phyloP scores from a whole-genome alignment of 2,329 filamentous ascomycete species.

The Cordyceps fumosorosea region DNA sequence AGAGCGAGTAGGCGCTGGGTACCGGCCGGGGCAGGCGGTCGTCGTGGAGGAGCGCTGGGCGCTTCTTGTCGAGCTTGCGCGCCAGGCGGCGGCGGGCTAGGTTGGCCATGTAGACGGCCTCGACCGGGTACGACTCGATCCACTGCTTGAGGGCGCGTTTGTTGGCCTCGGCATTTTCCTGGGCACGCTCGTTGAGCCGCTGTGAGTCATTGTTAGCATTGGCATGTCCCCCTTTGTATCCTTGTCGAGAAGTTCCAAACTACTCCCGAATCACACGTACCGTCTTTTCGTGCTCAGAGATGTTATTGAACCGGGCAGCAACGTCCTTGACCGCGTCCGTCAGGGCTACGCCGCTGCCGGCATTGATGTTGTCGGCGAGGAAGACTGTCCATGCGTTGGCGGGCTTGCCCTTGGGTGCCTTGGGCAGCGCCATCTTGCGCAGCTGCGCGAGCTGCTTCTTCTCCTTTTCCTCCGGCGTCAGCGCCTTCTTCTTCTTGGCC shows the following conservation, averaged over 20 bases:
- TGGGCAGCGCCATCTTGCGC: slow-evolving; percentile 35
- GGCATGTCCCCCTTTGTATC: neutral
- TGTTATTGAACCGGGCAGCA: slow-evolving; percentile 29
- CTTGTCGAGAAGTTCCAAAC: neutral
- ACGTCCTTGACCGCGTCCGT: slow-evolving; percentile 22
- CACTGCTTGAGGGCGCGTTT: slow-evolving; percentile 36
- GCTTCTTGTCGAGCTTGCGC: slow-evolving; percentile 26
- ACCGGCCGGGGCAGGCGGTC: slow-evolving; percentile 40
- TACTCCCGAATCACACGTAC: slow-evolving; percentile 28
- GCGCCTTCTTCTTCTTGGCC: slow-evolving; percentile 26
- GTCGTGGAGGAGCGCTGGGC: slow-evolving; percentile 33
- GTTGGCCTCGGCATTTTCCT: slow-evolving; percentile 37
- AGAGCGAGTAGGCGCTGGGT: slow-evolving; percentile 28
- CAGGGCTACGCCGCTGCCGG: slow-evolving; percentile 11
- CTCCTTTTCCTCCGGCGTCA: slow-evolving; percentile 33
- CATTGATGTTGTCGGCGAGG: slow-evolving; percentile 24
- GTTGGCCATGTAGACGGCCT: slow-evolving; percentile 40
- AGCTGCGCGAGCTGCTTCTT: slow-evolving; percentile 28
- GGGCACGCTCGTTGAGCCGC: slow-evolving; percentile 28
- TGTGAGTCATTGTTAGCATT: slow-evolving; percentile 17
- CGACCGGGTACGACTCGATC: slow-evolving; percentile 37
- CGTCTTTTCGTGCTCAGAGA: slow-evolving; percentile 36
- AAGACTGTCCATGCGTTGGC: slow-evolving; percentile 32
- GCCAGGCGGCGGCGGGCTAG: slow-evolving; percentile 37
- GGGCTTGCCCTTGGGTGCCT: slow-evolving; percentile 30